These are phyloP conservation scores for Alternaria dauci DNA, from an alignment of 2,329 filamentous ascomycete genomes.

Conservation along the genomic window DNA sequence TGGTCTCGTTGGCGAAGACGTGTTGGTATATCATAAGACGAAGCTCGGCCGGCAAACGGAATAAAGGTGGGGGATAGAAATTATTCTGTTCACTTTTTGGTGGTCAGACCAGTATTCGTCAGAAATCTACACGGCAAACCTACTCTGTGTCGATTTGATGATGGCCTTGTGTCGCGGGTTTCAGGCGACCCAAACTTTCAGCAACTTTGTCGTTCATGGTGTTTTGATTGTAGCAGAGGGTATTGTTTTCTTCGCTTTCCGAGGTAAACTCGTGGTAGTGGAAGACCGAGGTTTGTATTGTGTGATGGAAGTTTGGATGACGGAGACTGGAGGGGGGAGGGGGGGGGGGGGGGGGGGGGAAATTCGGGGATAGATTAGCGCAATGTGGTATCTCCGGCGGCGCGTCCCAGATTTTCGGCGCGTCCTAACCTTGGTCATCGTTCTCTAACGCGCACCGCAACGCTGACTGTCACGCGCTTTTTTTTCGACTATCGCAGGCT, in stretches of 20 bases:
- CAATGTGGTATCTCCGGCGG: slow-evolving; percentile 12
- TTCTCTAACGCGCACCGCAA: neutral
- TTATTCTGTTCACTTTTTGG: neutral
- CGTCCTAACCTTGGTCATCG: slow-evolving; percentile 17
- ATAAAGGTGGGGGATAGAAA: neutral
- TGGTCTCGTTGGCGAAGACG: slow-evolving; percentile 7
- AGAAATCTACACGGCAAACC: neutral
- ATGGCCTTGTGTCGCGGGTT: neutral
- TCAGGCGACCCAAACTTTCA: slow-evolving; percentile 1
- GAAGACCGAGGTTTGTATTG: neutral
- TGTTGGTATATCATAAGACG: slow-evolving; percentile 17
- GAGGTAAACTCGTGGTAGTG: neutral
- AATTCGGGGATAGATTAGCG: slow-evolving; percentile 14
- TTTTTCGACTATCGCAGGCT: neutral
- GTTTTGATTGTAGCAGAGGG: neutral
- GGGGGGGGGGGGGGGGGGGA: too few species aligned
- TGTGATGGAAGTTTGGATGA: neutral
- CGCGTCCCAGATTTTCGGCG: slow-evolving; percentile 17
- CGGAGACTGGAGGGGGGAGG: neutral
- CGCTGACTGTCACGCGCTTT: neutral
- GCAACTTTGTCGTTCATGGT: neutral
- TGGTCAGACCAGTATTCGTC: neutral
- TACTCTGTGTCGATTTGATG: neutral
- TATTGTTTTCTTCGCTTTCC: neutral
- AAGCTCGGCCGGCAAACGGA: slow-evolving; percentile 11